Conservation (phyloP, 2,329 filamentous ascomycete genomes). For the Chaetothyriales sp. region DNA sequence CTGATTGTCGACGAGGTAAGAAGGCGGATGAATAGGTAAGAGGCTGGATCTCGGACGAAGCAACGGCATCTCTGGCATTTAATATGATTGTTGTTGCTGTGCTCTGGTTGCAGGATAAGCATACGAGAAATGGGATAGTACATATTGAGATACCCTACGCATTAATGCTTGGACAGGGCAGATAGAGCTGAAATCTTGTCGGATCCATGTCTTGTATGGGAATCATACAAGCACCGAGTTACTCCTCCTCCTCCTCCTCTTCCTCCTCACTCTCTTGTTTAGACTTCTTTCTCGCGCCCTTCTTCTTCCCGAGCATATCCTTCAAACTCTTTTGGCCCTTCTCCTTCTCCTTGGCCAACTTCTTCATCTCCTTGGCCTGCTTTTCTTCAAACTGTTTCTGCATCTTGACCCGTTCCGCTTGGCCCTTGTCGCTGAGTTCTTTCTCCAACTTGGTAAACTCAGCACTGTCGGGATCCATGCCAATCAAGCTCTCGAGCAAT, state of each 20-base stretch:
- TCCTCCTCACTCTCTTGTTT: slow-evolving; percentile 21
- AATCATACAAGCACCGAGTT: no score
- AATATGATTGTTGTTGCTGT: neutral
- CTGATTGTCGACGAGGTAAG: neutral
- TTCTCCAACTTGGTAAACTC: slow-evolving; percentile 54
- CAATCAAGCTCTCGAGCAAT: slow-evolving; percentile 66
- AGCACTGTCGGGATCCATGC: slow-evolving; percentile 59
- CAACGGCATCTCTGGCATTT: neutral
- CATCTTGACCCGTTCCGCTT: slow-evolving; percentile 55
- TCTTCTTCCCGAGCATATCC: slow-evolving; percentile 22
- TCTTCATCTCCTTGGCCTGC: slow-evolving; percentile 41
- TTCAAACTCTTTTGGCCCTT: slow-evolving; percentile 31
- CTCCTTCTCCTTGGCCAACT: slow-evolving; percentile 38
- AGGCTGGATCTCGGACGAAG: neutral
- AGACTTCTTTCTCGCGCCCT: slow-evolving; percentile 25
- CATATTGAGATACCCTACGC: neutral
- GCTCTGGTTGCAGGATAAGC: no score
- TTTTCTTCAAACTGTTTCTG: slow-evolving; percentile 69
- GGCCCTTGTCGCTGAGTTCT: slow-evolving; percentile 52
- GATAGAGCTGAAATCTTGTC: no score
- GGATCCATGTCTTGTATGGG: no score
- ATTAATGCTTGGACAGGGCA: no score
- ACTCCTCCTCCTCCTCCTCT: no score
- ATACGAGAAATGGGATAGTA: neutral
- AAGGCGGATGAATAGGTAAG: neutral